A percentile compares a stretch with the other conserved stretches of the same genome.
phyloP scores from a whole-genome alignment of 2,329 filamentous ascomycete species.

The Pleurostoma richardsiae region DNA sequence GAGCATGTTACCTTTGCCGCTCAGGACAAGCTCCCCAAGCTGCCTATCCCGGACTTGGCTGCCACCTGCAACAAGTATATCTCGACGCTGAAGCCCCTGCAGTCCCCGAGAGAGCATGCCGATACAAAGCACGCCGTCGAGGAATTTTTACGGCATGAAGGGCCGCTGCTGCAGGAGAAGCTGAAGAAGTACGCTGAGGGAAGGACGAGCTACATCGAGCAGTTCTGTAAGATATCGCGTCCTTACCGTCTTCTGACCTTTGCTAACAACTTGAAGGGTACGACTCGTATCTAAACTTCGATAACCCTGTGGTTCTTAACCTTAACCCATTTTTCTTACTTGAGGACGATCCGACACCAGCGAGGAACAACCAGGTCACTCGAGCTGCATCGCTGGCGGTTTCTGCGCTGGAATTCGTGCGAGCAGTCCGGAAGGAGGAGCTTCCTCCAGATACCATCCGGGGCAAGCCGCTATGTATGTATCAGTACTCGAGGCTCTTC shows the following conservation, averaged over 20 bases:
- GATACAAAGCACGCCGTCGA: conserved; percentile 76
- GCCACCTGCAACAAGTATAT: conserved; percentile 75
- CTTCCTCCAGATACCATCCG: conserved; percentile 82
- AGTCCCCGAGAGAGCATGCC: conserved; percentile 72
- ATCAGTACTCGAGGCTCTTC: conserved; percentile 93
- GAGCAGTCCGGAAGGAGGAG: conserved; percentile 89
- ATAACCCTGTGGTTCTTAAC: conserved; percentile 96
- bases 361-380: conserved; percentile 93
- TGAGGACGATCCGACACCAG: conserved; percentile 94
- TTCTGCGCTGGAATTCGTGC: conserved; percentile 86
- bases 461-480: conserved; percentile 90
- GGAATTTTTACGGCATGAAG: conserved; percentile 78
- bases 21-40: conserved; percentile 83
- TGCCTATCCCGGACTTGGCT: conserved; percentile 88
- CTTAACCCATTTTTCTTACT: conserved; percentile 96
- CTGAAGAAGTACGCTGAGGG: conserved; percentile 85
- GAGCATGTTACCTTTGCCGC: conserved; percentile 82
- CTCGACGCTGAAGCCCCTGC: conserved; percentile 72
- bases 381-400: conserved; percentile 87
- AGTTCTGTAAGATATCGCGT: conserved; percentile 70
- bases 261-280: conserved; percentile 62
- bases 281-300: conserved; percentile 96
- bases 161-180: conserved; percentile 80
- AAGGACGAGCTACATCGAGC: conserved; percentile 95
- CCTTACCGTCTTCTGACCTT: conserved; percentile 1